A percentile compares a stretch with the other conserved stretches of the same genome.
Conservation (phyloP, 805 yeast species). For the Hanseniaspora jakobsenii region DNA sequence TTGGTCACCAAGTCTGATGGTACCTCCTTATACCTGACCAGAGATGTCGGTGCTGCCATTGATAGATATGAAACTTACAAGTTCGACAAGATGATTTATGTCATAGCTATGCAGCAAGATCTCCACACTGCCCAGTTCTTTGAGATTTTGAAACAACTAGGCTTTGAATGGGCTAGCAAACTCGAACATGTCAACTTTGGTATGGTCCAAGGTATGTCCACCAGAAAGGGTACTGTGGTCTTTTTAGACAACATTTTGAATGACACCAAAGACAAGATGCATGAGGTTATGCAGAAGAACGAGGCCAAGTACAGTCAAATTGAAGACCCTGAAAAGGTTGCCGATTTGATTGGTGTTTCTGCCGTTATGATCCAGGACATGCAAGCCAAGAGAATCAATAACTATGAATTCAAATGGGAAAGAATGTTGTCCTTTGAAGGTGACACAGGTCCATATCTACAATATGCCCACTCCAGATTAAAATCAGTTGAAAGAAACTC, state of each 20-base stretch:
- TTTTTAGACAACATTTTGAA: conserved; percentile 87
- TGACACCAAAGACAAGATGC: conserved; percentile 89
- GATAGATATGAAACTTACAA: conserved; percentile 73
- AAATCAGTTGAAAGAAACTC: conserved; percentile 88
- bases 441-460: conserved; percentile 97
- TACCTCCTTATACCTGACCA: conserved; percentile 81
- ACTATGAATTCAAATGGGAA: conserved; percentile 94
- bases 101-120: conserved; percentile 93
- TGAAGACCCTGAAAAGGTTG: conserved; percentile 85
- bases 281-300: conserved; percentile 89
- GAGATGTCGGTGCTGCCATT: conserved; percentile 94
- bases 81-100: conserved; percentile 93
- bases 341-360: conserved; percentile 89
- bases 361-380: conserved; percentile 99
- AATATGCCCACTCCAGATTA: conserved; percentile 94
- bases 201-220: conserved; percentile 97
- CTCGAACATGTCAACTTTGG: conserved; percentile 86
- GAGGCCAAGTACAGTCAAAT: conserved; percentile 84
- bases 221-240: conserved; percentile 97
- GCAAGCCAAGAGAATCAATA: conserved; percentile 93
- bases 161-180: conserved; percentile 70
- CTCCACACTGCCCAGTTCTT: conserved; percentile 87
- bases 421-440: conserved; percentile 98
- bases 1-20: conserved; percentile 91
- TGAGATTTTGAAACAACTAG: conserved; percentile 84